Evolutionary conservation across 2,329 filamentous ascomycete species (phyloP), one percentile per base, ranked within the genome.

Genomic region (Monilinia vaccinii-corymbosi): DNA sequence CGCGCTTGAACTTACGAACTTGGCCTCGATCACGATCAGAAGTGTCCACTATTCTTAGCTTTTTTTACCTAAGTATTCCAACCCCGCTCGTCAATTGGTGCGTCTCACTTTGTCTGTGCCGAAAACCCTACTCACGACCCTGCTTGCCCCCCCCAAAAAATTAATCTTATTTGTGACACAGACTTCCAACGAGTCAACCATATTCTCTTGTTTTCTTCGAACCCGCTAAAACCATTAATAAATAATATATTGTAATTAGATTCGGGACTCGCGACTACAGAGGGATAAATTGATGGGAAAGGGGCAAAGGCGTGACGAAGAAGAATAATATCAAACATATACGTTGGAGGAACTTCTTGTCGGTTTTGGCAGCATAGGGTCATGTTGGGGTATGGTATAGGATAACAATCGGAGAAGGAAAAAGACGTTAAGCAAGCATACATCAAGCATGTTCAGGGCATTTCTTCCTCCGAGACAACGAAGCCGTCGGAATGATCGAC

Each of bases 231-330:
- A 44, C 25, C 38, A 23, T 44, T 36, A 49, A 42, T 44, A 28
- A 53, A 18, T 36, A 16, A 21, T 52, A 14, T 53, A 36, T 38
- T 52, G 21, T 16, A 45, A 45, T 45, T 59, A 60, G 51, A 52
- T n/a, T 49, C 51, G 52, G 58, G 14, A 48, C 25, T 16, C 25
- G 48, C 11, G 42, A 40, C 51, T 34, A 34, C 40, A 45, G 21
- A 18, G 42, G 38, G 36, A 49, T 44, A 44, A 55, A 32, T 44
- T 44, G 38, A 60, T 57, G 56, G 65, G 60, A 36, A 63, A 63
- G 68, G 67, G 67, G 68, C 65, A 65, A 64, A 57, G 60, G 68
- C 68, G 68, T 67, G 66, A 66, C 61, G 16, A 61, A 42, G 48
- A n/a, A 52, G 46, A 40, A 58, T 52, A 40, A 44, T 6, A 28